phyloP scores from a whole-genome alignment of 257 asterid species.

The Ballota nigra region DNA sequence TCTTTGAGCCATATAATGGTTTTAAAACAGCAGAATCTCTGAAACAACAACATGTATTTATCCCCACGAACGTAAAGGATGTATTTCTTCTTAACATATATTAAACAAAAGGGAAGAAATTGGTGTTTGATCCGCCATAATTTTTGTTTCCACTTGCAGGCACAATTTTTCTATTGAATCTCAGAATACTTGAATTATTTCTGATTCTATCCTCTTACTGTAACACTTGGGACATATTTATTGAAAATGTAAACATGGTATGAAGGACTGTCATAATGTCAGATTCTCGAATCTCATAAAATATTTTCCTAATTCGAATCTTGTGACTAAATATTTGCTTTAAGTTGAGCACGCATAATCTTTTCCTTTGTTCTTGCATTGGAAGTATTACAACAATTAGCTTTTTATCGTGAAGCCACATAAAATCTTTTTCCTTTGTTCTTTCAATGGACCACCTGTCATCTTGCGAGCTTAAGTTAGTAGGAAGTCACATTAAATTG shows the following conservation, averaged over 20 bases:
- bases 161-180: constrained; percentile 21
- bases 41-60: constrained; percentile 70
- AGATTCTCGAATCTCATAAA: no score
- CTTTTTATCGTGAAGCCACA: background rate
- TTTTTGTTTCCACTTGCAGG: constrained; percentile 98
- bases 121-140: constrained; percentile 81
- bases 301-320: background rate
- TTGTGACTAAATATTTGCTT: background rate
- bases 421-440: background rate
- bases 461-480: constrained; percentile 7
- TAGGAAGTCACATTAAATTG: background rate
- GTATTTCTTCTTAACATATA: constrained; percentile 69
- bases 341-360: background rate
- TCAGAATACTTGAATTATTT: background rate
- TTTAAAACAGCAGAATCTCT: constrained; percentile 83
- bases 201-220: background rate
- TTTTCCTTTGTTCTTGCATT: background rate
- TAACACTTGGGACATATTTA: background rate
- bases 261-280: no score
- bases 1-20: constrained; percentile 85
- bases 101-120: constrained; percentile 67
- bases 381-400: no score
- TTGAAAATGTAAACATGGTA: constrained; percentile 4
- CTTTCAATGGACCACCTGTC: background rate
- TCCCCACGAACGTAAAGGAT: constrained; percentile 76